Conservation (phyloP, 768 basidiomycete species). For the Lactarius trivialis region DNA sequence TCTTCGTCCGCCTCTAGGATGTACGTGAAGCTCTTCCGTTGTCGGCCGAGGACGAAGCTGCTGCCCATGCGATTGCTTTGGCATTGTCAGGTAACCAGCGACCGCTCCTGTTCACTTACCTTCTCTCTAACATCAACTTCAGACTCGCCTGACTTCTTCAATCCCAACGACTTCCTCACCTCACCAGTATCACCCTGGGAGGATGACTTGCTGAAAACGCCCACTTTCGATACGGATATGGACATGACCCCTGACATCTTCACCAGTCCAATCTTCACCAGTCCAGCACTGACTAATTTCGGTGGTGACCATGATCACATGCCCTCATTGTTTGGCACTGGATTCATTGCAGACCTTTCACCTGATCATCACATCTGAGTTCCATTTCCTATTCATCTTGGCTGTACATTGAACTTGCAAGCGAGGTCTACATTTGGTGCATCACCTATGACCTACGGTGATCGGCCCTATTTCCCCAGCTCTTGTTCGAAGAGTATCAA, state of each 20-base stretch:
- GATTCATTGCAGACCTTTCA: too few relatives aligned
- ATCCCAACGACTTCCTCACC: conserved; percentile 40
- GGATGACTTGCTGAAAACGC: conserved; percentile 41
- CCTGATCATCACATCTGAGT: too few relatives aligned
- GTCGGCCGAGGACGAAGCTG: conserved; percentile 4
- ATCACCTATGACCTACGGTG: too few relatives aligned
- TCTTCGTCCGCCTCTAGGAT: too few relatives aligned
- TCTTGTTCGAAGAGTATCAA: too few relatives aligned
- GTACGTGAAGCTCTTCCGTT: conserved; percentile 23
- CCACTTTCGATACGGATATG: conserved; percentile 32
- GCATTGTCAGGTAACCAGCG: conserved; percentile 17
- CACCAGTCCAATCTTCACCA: too few relatives aligned
- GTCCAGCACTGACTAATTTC: conserved; percentile 36
- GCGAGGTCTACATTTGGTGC: too few relatives aligned
- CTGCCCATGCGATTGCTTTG: conserved; percentile 18
- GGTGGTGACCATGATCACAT: conserved; percentile 32
- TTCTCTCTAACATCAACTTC: background rate
- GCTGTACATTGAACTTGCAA: too few relatives aligned
- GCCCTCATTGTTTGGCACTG: conserved; percentile 24
- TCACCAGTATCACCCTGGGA: conserved; percentile 45
- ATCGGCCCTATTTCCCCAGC: too few relatives aligned
- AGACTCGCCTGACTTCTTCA: conserved; percentile 38
- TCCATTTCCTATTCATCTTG: too few relatives aligned
- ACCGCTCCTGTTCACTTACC: background rate
- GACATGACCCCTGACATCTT: conserved; percentile 35